A percentile compares a stretch with the other conserved stretches of the same genome.
phyloP scores from a whole-genome alignment of 352 stramenopile species.

The Phytophthora pseudosyringae region DNA sequence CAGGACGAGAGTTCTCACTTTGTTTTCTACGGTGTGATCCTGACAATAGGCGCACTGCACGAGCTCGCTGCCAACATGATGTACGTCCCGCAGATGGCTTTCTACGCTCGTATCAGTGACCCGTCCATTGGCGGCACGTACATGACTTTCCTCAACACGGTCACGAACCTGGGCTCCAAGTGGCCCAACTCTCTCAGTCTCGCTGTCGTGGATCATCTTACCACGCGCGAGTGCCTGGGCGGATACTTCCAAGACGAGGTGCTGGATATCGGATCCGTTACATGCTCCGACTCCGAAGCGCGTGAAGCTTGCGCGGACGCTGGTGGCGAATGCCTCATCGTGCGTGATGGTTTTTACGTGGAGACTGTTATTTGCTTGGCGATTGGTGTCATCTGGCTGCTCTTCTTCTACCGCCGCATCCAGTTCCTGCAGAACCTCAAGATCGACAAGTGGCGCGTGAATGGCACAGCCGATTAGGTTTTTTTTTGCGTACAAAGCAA shows the following conservation, averaged over 20 bases:
- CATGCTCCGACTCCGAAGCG: slow-evolving; percentile 78
- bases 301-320: slow-evolving; percentile 60
- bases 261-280: slow-evolving; percentile 75
- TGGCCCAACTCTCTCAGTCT: slow-evolving; percentile 90
- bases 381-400: slow-evolving; percentile 72
- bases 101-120: slow-evolving; percentile 98
- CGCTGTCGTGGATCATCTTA: slow-evolving; percentile 82
- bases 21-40: slow-evolving; percentile 82
- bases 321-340: slow-evolving; percentile 75
- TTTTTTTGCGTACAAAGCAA: slow-evolving; percentile 19
- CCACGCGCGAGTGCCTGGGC: slow-evolving; percentile 80
- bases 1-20: slow-evolving; percentile 77
- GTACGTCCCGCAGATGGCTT: slow-evolving; percentile 97
- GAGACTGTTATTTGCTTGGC: slow-evolving; percentile 77
- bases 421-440: slow-evolving; percentile 82
- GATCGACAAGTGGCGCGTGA: slow-evolving; percentile 84
- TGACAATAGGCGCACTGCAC: slow-evolving; percentile 72
- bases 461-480: slow-evolving; percentile 41
- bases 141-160: slow-evolving; percentile 99
- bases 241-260: slow-evolving; percentile 73
- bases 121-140: slow-evolving; percentile 98
- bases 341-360: slow-evolving; percentile 84
- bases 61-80: slow-evolving; percentile 92
- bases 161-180: slow-evolving; percentile 98
- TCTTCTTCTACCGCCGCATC: slow-evolving; percentile 73